These are phyloP conservation scores for Amniculicola lignicola DNA, from an alignment of 495 filamentous ascomycete genomes.

Conservation along the genomic window DNA sequence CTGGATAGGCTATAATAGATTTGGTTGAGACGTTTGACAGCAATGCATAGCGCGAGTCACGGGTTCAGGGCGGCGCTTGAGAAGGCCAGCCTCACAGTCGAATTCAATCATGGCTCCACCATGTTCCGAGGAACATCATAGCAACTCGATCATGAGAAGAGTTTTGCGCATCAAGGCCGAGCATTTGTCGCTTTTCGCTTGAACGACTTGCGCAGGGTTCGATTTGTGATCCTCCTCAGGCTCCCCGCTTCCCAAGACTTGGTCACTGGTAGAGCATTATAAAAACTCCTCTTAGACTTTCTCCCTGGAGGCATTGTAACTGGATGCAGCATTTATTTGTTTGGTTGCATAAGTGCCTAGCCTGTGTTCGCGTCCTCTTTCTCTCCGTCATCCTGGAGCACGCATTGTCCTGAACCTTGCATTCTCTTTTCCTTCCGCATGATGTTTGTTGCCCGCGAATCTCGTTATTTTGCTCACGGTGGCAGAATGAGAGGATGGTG, in stretches of 20 bases:
- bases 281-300: slow-evolving; percentile 11
- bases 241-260: neutral
- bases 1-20: slow-evolving; percentile 58
- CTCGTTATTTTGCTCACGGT: slow-evolving; percentile 15
- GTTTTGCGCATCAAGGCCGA: neutral
- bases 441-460: slow-evolving; percentile 18
- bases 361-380: slow-evolving; percentile 2
- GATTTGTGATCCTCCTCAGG: slow-evolving; percentile 21
- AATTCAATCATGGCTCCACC: neutral
- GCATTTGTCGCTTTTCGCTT: neutral
- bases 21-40: slow-evolving; percentile 1
- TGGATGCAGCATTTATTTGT: slow-evolving; percentile 23
- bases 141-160: neutral
- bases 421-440: slow-evolving; percentile 5
- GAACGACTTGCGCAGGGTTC: slow-evolving; percentile 1
- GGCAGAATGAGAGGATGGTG: neutral
- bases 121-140: neutral
- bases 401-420: neutral
- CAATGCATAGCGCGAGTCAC: slow-evolving; percentile 11
- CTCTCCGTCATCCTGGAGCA: neutral
- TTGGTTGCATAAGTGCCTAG: slow-evolving; percentile 30
- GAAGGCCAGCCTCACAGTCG: neutral
- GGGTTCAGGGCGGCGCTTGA: slow-evolving; percentile 4
- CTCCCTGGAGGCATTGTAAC: slow-evolving; percentile 2
- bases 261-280: slow-evolving; percentile 17